Evolutionary conservation across 495 filamentous ascomycete species (phyloP).

Genomic region (Aspergillus kassunensis): DNA sequence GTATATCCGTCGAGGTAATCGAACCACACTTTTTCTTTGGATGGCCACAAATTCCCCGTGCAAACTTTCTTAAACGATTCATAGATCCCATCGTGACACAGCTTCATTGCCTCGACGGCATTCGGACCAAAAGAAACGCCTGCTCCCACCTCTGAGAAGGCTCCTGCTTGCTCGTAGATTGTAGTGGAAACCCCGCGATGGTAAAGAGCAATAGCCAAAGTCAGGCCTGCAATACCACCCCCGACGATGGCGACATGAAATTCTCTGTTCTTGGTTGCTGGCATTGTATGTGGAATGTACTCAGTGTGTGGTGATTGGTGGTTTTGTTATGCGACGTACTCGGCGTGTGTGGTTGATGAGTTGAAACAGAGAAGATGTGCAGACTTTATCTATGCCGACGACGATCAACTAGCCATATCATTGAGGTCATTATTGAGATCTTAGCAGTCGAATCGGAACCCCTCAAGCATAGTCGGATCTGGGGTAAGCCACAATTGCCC

Average conservation of each 20-base stretch:
- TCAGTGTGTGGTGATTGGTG: background rate
- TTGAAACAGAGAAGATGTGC: background rate
- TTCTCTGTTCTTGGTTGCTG: constrained; percentile 10
- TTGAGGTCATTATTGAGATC: constrained; percentile 1
- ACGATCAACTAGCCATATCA: background rate
- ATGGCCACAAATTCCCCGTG: constrained; percentile 35
- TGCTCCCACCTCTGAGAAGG: constrained; percentile 56
- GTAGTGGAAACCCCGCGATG: constrained; percentile 37
- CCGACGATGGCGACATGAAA: constrained; percentile 38
- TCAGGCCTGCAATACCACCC: constrained; percentile 36
- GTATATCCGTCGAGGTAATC: constrained; percentile 25
- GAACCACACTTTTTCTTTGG: constrained; percentile 29
- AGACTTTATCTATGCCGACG: background rate
- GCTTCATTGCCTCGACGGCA: constrained; percentile 50
- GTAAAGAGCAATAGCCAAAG: constrained; percentile 31
- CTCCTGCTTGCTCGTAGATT: constrained; percentile 50
- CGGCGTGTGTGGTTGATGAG: background rate
- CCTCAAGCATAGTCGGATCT: constrained; percentile 12
- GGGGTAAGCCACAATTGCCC: constrained; percentile 12
- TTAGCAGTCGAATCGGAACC: constrained; percentile 16
- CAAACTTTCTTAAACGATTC: constrained; percentile 35
- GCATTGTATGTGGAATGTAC: constrained; percentile 9
- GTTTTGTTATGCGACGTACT: background rate
- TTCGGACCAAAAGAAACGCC: constrained; percentile 60
- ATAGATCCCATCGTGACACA: constrained; percentile 46